Conservation (phyloP, 2,329 filamentous ascomycete species). For the Aureobasidium subglaciale region DNA sequence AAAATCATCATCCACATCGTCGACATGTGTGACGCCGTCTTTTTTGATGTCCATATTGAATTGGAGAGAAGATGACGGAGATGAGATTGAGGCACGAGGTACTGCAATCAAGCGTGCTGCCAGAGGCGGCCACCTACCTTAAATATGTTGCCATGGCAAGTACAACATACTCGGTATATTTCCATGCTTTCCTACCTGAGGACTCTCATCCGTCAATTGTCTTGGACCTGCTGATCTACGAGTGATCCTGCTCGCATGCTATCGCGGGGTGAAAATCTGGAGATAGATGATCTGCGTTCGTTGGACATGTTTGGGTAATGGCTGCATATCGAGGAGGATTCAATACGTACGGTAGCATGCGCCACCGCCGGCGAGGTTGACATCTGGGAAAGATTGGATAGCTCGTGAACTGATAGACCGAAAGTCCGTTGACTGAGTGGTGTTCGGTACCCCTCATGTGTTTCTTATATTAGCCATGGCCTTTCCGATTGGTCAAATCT, state of each 20-base stretch:
- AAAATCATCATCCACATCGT: not conserved
- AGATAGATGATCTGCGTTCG: not conserved
- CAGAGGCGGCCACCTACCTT: not conserved
- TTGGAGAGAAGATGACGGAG: not conserved
- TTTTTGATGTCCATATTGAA: slow-evolving; percentile 3
- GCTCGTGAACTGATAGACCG: slow-evolving; percentile 2
- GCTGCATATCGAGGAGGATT: not conserved
- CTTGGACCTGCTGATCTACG: slow-evolving; percentile 4
- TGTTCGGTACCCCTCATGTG: slow-evolving; percentile 4
- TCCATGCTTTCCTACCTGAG: not conserved
- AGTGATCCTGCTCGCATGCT: not conserved
- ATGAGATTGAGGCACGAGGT: not conserved
- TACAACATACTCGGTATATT: slow-evolving; percentile 1
- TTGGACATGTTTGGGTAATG: not conserved
- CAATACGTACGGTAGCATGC: slow-evolving; percentile 4
- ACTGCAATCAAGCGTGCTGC: not conserved
- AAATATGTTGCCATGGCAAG: not conserved
- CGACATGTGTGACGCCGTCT: slow-evolving; percentile 1
- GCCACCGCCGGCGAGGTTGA: slow-evolving; percentile 8
- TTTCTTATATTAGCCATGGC: not conserved
- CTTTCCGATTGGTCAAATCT: not conserved
- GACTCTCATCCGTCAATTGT: slow-evolving; percentile 2
- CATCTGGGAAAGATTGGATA: not conserved
- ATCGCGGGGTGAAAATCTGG: slow-evolving; percentile 10
- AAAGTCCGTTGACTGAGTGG: not conserved